Evolutionary conservation across 495 filamentous ascomycete species (phyloP), one percentile per base, ranked within the genome.

Genomic region (Neurospora sp.): DNA sequence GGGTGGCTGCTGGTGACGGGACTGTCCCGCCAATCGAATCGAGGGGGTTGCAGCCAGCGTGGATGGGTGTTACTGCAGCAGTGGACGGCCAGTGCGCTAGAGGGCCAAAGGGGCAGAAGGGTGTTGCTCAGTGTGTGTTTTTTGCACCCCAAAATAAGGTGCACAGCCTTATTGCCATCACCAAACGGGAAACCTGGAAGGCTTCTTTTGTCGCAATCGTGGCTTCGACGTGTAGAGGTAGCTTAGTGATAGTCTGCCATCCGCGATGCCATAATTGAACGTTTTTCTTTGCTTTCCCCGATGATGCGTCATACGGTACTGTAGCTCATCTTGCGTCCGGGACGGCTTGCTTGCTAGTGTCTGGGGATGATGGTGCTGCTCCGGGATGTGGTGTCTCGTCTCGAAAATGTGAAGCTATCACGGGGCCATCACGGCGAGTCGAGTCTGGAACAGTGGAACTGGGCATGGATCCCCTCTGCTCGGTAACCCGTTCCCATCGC

Each of bases 101-200:
- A 62, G 54, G 54, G 23, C 54, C 27, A 62, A 62, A 62, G 16
- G 27, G 20, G 48, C 20, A 59, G 48, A 59, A 59, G 20, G 48
- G 27, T 71, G 48, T 69, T 74, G 70, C 70, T 73, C 74, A 40
- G 41, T 42, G 70, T 38, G 72, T 46, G 40, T 41, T 37, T 44
- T 59, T 39, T 38, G 37, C 42, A 23, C 41, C 76, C 74, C 72
- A 69, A 79, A 80, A 79, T 79, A 78, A 77, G 74, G 54, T 78
- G 79, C 79, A 81, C 79, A 80, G 78, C 79, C 79, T 74, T 78
- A 76, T 75, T 73, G 74, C 59, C 74, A 37, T 72, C 46, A 73
- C 69, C 70, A 23, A 62, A 31, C 54, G 70, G n/a, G 37, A 40
- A 70, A 42, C 44, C 27, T 62, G 69, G 71, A 73, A 70, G 27